phyloP scores from a whole-genome alignment of 1,139 yeast species.

The Geotrichum candidum region DNA sequence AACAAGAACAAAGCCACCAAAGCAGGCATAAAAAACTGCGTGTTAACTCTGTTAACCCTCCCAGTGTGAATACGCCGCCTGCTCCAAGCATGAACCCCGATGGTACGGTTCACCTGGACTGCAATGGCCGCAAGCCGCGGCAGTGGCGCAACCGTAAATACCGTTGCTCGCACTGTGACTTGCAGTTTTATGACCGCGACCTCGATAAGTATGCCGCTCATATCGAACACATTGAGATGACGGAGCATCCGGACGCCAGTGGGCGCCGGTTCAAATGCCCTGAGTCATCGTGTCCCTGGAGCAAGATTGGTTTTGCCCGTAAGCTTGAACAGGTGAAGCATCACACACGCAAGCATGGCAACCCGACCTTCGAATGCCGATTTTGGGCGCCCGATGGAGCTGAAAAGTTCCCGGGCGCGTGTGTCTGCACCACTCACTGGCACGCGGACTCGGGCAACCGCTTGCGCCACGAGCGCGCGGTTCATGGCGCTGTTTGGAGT shows the following conservation, averaged over 20 bases:
- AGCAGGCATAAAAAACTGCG: neutral
- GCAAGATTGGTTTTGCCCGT: conserved; percentile 29
- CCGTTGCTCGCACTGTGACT: conserved; percentile 29
- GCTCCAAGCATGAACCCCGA: conserved; percentile 12
- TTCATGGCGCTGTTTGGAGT: conserved; percentile 24
- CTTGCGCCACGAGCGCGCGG: conserved; percentile 29
- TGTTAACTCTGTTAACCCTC: neutral
- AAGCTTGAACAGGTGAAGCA: conserved; percentile 32
- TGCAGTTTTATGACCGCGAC: conserved; percentile 25
- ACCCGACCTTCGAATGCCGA: conserved; percentile 29
- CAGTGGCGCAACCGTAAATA: conserved; percentile 29
- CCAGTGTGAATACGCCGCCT: conserved; percentile 7
- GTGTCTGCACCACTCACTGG: conserved; percentile 30
- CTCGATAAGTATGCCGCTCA: conserved; percentile 26
- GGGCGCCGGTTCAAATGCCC: conserved; percentile 30
- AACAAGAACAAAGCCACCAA: neutral
- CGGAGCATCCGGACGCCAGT: conserved; percentile 20
- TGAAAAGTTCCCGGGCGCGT: conserved; percentile 28
- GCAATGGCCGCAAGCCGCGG: conserved; percentile 29
- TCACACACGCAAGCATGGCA: conserved; percentile 28
- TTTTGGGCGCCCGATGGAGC: conserved; percentile 27
- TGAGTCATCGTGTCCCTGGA: conserved; percentile 28
- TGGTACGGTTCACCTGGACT: conserved; percentile 20
- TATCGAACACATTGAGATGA: conserved; percentile 24
- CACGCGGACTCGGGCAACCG: conserved; percentile 32